Conservation (phyloP, 2,329 filamentous ascomycete species). For the Penicillium decumbens region DNA sequence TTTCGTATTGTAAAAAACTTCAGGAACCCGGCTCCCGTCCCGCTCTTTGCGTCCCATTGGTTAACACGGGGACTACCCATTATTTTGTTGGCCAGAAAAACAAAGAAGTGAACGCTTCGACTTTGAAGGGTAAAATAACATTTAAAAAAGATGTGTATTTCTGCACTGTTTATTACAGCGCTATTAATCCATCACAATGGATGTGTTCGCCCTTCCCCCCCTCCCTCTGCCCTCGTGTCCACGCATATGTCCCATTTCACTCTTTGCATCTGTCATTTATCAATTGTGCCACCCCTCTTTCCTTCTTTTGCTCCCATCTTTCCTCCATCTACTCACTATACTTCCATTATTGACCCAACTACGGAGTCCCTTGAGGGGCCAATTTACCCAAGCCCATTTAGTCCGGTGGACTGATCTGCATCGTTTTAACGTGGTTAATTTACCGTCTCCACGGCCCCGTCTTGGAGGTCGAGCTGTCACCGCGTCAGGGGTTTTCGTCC, state of each 20-base stretch:
- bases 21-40: conserved; percentile 7
- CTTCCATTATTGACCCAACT: not conserved
- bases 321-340: not conserved
- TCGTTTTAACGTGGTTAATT: conserved; percentile 25
- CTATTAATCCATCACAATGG: not conserved
- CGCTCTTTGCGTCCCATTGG: conserved; percentile 4
- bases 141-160: not conserved
- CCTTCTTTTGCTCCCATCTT: not conserved
- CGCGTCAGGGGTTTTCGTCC: conserved; percentile 32
- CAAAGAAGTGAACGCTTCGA: not conserved
- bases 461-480: conserved; percentile 33
- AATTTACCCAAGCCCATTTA: not conserved
- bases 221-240: not conserved
- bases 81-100: not conserved
- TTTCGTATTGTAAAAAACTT: not conserved
- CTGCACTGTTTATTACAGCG: not conserved
- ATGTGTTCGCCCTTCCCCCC: not conserved
- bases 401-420: conserved; percentile 24
- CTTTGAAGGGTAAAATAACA: not conserved
- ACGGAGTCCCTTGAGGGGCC: not conserved
- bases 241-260: not conserved
- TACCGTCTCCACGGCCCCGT: conserved; percentile 25
- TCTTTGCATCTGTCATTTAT: not conserved
- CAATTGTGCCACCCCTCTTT: not conserved
- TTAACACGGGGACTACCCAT: conserved; percentile 3